Percentiles rank a stretch among this genome's conserved stretches.
Evolutionary conservation across 2,329 filamentous ascomycete species (phyloP).

Genomic region (Talaromyces funiculosus): DNA sequence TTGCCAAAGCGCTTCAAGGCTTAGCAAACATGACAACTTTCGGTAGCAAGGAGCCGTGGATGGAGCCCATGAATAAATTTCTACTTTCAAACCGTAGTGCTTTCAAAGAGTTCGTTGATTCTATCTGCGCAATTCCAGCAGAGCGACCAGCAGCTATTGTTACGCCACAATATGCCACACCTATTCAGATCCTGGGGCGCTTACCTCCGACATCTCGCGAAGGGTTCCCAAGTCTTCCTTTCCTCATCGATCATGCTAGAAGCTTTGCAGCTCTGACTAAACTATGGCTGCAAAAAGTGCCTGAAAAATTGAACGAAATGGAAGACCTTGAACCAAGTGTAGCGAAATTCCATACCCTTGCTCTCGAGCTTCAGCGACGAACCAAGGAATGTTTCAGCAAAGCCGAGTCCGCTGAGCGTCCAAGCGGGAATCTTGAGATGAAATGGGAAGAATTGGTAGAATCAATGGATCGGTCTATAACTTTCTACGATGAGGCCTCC

Average conservation of each 20-base stretch:
- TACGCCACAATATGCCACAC: conserved; percentile 84
- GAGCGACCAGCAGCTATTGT: conserved; percentile 60
- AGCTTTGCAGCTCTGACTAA: conserved; percentile 80
- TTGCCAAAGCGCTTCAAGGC: conserved; percentile 87
- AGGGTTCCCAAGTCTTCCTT: conserved; percentile 88
- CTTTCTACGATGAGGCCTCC: conserved; percentile 37
- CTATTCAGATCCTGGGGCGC: conserved; percentile 79
- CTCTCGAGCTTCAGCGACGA: conserved; percentile 37
- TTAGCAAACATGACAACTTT: conserved; percentile 87
- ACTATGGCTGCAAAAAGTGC: conserved; percentile 40
- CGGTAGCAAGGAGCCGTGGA: conserved; percentile 94
- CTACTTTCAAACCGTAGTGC: conserved; percentile 67
- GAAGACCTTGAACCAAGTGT: conserved; percentile 36
- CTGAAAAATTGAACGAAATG: conserved; percentile 35
- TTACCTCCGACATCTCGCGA: conserved; percentile 76
- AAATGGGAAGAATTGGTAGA: conserved; percentile 48
- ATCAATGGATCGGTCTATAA: conserved; percentile 41
- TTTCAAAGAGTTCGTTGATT: conserved; percentile 83
- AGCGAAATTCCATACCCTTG: conserved; percentile 40
- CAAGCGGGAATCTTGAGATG: conserved; percentile 41
- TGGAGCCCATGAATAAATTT: conserved; percentile 97
- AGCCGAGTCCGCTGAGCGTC: conserved; percentile 46
- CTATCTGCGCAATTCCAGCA: conserved; percentile 74
- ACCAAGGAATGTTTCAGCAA: conserved; percentile 43
- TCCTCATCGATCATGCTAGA: conserved; percentile 81